Evolutionary conservation across 2,329 filamentous ascomycete genomes (phyloP).

Genomic region (Sporothrix pallida): DNA sequence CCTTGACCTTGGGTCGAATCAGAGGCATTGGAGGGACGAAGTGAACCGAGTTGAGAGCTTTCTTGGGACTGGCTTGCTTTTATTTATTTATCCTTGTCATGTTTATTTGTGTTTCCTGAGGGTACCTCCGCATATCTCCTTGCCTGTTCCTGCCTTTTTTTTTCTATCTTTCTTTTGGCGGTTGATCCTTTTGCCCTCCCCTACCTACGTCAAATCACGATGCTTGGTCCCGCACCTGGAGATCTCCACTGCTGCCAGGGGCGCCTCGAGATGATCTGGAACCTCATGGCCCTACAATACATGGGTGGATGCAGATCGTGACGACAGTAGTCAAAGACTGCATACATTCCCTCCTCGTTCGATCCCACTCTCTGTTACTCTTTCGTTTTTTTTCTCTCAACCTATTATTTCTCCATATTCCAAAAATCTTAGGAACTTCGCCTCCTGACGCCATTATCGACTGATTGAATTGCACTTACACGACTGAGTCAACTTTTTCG

Average conservation of each 20-base stretch:
- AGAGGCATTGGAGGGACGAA: not conserved
- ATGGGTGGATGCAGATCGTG: not conserved
- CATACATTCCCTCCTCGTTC: not conserved
- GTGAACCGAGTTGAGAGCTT: not conserved
- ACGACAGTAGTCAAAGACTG: constrained; percentile 18
- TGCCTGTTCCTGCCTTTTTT: not conserved
- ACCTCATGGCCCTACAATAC: not conserved
- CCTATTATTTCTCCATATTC: not conserved
- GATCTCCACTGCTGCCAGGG: not conserved
- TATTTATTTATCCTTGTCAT: not conserved
- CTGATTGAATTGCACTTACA: not conserved
- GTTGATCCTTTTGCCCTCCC: not conserved
- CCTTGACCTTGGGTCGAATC: not conserved
- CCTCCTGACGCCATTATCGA: not conserved
- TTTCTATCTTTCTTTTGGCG: not conserved
- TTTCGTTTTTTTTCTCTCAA: not conserved
- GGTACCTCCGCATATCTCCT: not conserved
- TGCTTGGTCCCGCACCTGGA: not conserved
- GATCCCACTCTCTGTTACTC: not conserved
- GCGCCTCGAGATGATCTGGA: constrained; percentile 16
- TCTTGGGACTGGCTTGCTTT: constrained; percentile 9
- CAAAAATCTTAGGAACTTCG: not conserved
- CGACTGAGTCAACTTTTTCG: not conserved
- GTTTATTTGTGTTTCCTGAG: not conserved
- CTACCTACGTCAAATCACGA: constrained; percentile 5